Conservation (phyloP, 148 eudicot genomes). For the Persicaria maculosa region DNA sequence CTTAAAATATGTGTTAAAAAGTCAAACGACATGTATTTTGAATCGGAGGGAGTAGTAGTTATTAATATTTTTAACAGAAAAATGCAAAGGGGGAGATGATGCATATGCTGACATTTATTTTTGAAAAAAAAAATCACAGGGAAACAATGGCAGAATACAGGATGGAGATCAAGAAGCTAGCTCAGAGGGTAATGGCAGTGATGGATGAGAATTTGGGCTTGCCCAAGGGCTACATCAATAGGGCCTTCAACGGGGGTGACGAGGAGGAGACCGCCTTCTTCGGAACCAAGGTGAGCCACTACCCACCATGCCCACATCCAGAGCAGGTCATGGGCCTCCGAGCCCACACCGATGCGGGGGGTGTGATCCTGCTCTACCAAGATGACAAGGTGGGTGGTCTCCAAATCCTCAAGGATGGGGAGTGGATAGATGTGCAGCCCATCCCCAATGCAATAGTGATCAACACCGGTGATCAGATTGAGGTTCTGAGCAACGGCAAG, state of each 20-base stretch:
- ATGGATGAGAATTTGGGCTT: constrained; percentile 90
- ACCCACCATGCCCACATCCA: constrained; percentile 86
- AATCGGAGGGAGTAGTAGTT: too few species aligned
- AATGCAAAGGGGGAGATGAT: neutral
- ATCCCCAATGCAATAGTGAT: constrained; percentile 64
- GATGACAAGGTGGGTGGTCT: constrained; percentile 66
- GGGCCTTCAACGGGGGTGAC: constrained; percentile 39
- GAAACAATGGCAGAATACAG: constrained; percentile 80
- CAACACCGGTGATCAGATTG: constrained; percentile 90
- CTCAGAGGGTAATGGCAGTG: constrained; percentile 56
- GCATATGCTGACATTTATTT: neutral
- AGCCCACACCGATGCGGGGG: constrained; percentile 96
- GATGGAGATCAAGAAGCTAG: constrained; percentile 57
- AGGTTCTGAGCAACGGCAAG: constrained; percentile 77
- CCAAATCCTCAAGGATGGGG: constrained; percentile 64
- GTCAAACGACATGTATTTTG: too few species aligned
- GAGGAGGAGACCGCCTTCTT: constrained; percentile 48
- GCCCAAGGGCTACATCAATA: constrained; percentile 70
- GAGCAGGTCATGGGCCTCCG: constrained; percentile 60
- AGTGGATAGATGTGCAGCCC: constrained; percentile 86
- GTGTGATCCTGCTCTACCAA: constrained; percentile 80
- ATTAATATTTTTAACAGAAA: neutral
- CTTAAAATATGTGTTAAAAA: too few species aligned
- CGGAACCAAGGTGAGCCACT: constrained; percentile 95
- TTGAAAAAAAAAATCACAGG: constrained; percentile 27